Base-by-base conservation (phyloP, 768 basidiomycete genomes). In the Boletus sp. region DNA sequence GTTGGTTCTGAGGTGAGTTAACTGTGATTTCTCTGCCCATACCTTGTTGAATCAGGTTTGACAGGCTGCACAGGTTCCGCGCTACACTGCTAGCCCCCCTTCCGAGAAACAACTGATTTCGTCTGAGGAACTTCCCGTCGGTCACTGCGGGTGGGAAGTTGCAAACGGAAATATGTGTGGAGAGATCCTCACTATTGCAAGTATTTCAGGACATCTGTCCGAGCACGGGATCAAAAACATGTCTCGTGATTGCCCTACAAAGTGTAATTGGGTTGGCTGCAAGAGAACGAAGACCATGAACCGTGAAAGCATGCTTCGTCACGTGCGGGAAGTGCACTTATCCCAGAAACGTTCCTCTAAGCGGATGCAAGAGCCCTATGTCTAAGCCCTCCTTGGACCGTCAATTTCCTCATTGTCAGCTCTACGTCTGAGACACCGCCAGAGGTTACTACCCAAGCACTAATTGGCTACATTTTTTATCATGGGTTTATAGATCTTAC, bases 281-380 rank as follows among this genome's bases (percentile, higher is more conserved):
- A 50, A 7, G 47, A 33, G 4, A 29, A 44, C 9, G 37, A 50
- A n/a, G 9, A 1, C 15, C 4, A 30, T 69, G 7, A 69, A 67
- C 8, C 66, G 68, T 2, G 60, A 68, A 41, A 60, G 61, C 6
- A 65, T 69, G 11, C 30, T 40, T 28, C 20, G 68, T 2, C 68
- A 70, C 2, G n/a, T 58, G 1, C 29, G 58, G 0, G 68, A 69
- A 28, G 42, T 59, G 0, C 68, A 69, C 10, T 1, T 65, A 5
- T 14, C 10, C 7, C 1, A 49, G 11, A 67, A 30, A 18, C 67
- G 63, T 20, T 5, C 32, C 15, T 12, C 52, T 7, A 53, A 44
- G 52, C 37, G 15, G 24, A 8, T 9, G 4, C 12, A 46, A 28
- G 29, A 41, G 11, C 14, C 4, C 17, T 32, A 10, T 44, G 3